Base-by-base conservation (phyloP, 192 early-diverging fungal genomes). In the Rhizophagus clarus region DNA sequence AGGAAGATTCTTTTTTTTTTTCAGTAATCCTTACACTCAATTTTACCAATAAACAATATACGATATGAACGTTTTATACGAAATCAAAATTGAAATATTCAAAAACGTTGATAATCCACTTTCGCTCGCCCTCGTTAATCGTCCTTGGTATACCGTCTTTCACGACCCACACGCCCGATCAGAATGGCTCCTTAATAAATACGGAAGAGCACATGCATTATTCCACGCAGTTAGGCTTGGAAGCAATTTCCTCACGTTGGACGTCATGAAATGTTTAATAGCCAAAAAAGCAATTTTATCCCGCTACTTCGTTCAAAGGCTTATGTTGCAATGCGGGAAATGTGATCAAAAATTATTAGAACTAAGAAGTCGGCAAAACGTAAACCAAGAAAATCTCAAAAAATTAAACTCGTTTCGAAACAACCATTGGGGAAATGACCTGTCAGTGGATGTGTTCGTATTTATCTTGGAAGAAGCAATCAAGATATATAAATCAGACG, bases 141-240 rank as follows among this genome's bases (percentile, higher is more conserved):
- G 34, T 5, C 5, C 5, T 2, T 37, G 34, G 34, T 3, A 37
- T 3, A 5, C 5, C 2, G 5, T 37, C 5, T 37, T 5, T 3
- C 34, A 61, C 17, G 61, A 61, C 24, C 24, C 61, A 7, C 61
- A 61, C 2, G 15, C 1, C 22, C 17, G 7, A 61, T 14, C 61
- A 1, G 22, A 61, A 12, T 77, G 75, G 75, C 4, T 66, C 20
- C 42, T 63, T 24, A 22, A 2, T 28, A 24, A 63, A 34, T 77
- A 40, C 34, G 75, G 75, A 20, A 47, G 24, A 66, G 42, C 37
- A 10, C 75, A 77, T 11, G 61, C 34, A n/a, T 40, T 63, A 20
- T 77, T 77, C 26, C 32, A 47, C 28, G 14, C 75, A 1, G 28
- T 77, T 24, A 66, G 29, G 40, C n/a, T 77, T 9, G 75, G 75